A percentile compares a stretch with the other conserved stretches of the same genome.
Conservation (phyloP, 352 stramenopile genomes). For the Phytophthora cryptogea region DNA sequence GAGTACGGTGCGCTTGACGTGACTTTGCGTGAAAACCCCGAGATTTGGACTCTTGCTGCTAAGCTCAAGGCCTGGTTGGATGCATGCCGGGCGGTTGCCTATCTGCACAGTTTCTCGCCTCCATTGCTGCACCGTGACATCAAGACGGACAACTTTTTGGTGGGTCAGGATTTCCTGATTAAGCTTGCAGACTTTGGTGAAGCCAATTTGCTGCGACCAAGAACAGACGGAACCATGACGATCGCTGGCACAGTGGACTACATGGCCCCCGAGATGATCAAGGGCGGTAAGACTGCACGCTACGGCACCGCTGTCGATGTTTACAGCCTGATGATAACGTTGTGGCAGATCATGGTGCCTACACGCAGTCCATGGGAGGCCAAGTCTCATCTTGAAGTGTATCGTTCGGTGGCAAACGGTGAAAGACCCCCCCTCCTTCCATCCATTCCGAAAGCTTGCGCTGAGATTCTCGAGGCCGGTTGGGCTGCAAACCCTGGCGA, state of each 20-base stretch:
- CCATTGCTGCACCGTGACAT: conserved; percentile 84
- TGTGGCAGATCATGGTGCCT: conserved; percentile 89
- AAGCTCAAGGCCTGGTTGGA: conserved; percentile 89
- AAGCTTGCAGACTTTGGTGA: conserved; percentile 89
- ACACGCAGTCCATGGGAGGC: conserved; percentile 72
- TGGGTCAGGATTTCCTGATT: conserved; percentile 77
- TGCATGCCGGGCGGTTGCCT: conserved; percentile 77
- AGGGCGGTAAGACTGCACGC: conserved; percentile 76
- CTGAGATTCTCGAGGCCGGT: conserved; percentile 71
- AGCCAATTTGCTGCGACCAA: conserved; percentile 78
- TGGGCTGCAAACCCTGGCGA: conserved; percentile 77
- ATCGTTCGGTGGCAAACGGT: conserved; percentile 70
- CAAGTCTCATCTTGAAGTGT: conserved; percentile 82
- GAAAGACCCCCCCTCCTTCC: conserved; percentile 73
- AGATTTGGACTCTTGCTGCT: conserved; percentile 65
- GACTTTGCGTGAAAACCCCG: conserved; percentile 48
- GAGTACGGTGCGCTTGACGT: conserved; percentile 80
- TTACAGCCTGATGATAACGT: conserved; percentile 88
- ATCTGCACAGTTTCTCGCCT: conserved; percentile 84
- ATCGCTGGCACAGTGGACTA: conserved; percentile 87
- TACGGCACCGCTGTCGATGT: conserved; percentile 83
- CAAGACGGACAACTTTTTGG: conserved; percentile 87
- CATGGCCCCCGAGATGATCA: conserved; percentile 87
- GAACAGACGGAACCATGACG: conserved; percentile 83
- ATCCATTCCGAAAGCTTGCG: conserved; percentile 71